phyloP scores from a whole-genome alignment of 2,329 filamentous ascomycete species.

The Dactylella cylindrospora region DNA sequence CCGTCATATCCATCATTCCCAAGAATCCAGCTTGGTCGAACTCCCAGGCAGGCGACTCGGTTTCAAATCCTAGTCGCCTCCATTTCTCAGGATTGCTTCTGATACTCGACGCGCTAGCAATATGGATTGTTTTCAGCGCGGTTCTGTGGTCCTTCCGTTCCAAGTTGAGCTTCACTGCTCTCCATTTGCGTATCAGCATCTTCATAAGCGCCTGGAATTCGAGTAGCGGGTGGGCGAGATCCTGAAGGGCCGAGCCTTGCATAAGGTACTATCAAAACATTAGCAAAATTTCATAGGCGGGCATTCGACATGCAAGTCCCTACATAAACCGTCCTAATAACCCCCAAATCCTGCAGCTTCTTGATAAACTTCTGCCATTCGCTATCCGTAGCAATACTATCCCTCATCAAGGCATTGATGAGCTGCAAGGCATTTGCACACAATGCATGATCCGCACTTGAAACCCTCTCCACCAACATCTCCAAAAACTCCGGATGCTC shows the following conservation, averaged over 20 bases:
- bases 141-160: constrained; percentile 85
- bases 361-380: constrained; percentile 98
- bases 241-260: constrained; percentile 89
- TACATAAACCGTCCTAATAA: constrained; percentile 80
- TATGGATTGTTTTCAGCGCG: constrained; percentile 80
- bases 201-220: constrained; percentile 95
- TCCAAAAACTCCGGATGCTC: constrained; percentile 92
- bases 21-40: constrained; percentile 85
- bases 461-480: constrained; percentile 85
- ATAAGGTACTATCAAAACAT: constrained; percentile 66
- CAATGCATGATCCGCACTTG: constrained; percentile 89
- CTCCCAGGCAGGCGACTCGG: constrained; percentile 80
- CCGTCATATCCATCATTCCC: constrained; percentile 95
- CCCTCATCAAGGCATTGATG: constrained; percentile 91
- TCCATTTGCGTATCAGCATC: constrained; percentile 82
- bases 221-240: constrained; percentile 82
- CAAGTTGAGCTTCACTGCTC: constrained; percentile 77
- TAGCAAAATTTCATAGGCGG: constrained; percentile 1
- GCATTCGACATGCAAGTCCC: constrained; percentile 6
- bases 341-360: constrained; percentile 82
- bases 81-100: constrained; percentile 88
- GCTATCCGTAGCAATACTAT: constrained; percentile 79
- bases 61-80: constrained; percentile 86
- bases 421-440: constrained; percentile 94
- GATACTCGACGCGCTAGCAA: constrained; percentile 74